These are phyloP conservation scores for Hirschioporus abietinus DNA, from an alignment of 768 basidiomycete genomes.

Conservation along the genomic window DNA sequence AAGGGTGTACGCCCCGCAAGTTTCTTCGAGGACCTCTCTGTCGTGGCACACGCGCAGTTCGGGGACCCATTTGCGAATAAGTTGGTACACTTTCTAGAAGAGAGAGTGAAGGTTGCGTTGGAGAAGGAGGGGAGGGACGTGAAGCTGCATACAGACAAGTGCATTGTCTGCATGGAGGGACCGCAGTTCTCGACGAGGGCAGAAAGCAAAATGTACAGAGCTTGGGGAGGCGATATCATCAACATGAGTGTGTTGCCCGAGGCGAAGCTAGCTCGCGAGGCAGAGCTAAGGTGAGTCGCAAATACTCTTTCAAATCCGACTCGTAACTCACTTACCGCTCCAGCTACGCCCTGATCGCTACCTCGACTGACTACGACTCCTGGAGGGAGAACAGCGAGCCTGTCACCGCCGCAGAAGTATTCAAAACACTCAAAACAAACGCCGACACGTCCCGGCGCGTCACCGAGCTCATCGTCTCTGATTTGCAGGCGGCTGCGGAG, in stretches of 20 bases:
- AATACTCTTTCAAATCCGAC: not conserved
- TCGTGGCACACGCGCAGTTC: conserved; percentile 92
- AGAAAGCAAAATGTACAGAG: conserved; percentile 90
- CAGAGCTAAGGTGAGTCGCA: conserved; percentile 72
- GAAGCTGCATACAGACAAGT: conserved; percentile 74
- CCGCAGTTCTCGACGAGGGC: conserved; percentile 98
- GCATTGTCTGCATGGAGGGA: conserved; percentile 95
- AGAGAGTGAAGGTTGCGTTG: conserved; percentile 58
- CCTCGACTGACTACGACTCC: conserved; percentile 92
- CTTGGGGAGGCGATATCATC: conserved; percentile 90
- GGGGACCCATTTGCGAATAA: conserved; percentile 82
- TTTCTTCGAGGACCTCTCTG: conserved; percentile 76
- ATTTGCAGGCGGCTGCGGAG: conserved; percentile 54
- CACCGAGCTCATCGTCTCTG: conserved; percentile 62
- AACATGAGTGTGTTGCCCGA: conserved; percentile 98
- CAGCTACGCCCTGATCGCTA: conserved; percentile 90
- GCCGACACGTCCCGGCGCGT: conserved; percentile 81
- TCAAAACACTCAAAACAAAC: conserved; percentile 83
- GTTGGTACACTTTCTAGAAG: conserved; percentile 62
- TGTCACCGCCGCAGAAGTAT: conserved; percentile 88
- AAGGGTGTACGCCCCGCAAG: conserved; percentile 87
- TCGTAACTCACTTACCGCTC: not conserved
- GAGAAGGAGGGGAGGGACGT: conserved; percentile 52
- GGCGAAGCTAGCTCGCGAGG: conserved; percentile 94
- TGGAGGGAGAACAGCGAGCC: conserved; percentile 79